A percentile compares a stretch with the other conserved stretches of the same genome.
Conservation (phyloP, 2,329 filamentous ascomycete species). For the Neopestalotiopsis clavispora region DNA sequence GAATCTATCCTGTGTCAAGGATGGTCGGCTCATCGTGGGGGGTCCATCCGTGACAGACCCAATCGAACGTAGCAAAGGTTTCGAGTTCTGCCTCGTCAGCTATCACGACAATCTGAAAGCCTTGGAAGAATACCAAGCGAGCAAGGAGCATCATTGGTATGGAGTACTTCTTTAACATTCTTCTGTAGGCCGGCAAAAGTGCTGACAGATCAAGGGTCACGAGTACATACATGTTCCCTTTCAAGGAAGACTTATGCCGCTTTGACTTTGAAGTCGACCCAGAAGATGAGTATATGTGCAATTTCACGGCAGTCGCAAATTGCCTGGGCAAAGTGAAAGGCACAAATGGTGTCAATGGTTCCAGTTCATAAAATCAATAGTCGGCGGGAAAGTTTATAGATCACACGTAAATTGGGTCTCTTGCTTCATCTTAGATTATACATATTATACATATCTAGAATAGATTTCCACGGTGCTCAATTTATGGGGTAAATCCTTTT, state of each 20-base stretch:
- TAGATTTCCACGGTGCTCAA: background rate
- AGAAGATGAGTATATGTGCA: slow-evolving; percentile 3
- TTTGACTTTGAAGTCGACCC: slow-evolving; percentile 54
- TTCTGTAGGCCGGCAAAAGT: background rate
- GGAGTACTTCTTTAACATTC: background rate
- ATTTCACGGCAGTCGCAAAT: background rate
- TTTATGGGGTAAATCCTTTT: background rate
- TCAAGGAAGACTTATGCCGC: slow-evolving; percentile 54
- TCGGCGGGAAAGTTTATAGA: background rate
- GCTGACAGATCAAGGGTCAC: slow-evolving; percentile 47
- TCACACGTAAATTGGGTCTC: too few species aligned
- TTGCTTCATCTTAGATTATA: background rate
- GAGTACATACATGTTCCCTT: slow-evolving; percentile 55
- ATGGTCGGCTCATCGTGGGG: slow-evolving; percentile 54
- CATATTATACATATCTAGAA: background rate
- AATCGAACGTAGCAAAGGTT: slow-evolving; percentile 57
- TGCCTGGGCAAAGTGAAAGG: background rate
- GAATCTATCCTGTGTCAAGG: slow-evolving; percentile 50
- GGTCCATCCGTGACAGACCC: slow-evolving; percentile 58
- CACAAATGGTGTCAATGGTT: background rate
- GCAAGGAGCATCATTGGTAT: slow-evolving; percentile 55
- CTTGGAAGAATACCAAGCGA: slow-evolving; percentile 56
- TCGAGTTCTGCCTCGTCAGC: slow-evolving; percentile 55
- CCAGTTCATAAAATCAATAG: background rate
- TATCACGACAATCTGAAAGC: slow-evolving; percentile 52